These are phyloP conservation scores for Picochlorum costavermella DNA, from an alignment of 139 green algal species.

Conservation along the genomic window DNA sequence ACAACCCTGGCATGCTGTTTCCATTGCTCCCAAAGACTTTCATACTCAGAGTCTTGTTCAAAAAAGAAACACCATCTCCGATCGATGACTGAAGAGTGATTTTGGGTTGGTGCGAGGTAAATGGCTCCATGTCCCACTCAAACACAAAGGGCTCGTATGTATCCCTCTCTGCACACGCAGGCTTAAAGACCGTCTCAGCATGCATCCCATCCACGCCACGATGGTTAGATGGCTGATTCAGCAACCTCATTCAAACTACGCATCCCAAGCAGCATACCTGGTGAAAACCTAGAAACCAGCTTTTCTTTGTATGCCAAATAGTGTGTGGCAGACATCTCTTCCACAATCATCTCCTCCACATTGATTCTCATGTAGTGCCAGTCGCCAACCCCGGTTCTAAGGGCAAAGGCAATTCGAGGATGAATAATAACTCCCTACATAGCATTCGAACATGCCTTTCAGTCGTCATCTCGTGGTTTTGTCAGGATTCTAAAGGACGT, in stretches of 20 bases:
- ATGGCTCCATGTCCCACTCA: constrained; percentile 67
- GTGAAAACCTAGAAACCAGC: constrained; percentile 16
- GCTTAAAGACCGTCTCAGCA: background rate
- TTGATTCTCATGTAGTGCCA: constrained; percentile 46
- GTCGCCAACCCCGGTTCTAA: constrained; percentile 34
- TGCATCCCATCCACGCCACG: background rate
- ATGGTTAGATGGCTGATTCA: background rate
- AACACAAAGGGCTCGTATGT: constrained; percentile 32
- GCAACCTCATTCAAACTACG: no score
- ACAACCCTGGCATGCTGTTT: constrained; percentile 18
- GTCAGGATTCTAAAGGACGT: background rate
- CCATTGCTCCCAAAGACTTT: constrained; percentile 40
- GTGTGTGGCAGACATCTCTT: constrained; percentile 39
- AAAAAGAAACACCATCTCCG: constrained; percentile 67
- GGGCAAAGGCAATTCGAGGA: constrained; percentile 35
- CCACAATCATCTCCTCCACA: constrained; percentile 37
- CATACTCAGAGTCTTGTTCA: constrained; percentile 56
- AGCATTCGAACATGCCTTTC: background rate
- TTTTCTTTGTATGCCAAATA: constrained; percentile 71
- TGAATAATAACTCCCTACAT: constrained; percentile 36
- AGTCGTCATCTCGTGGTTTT: background rate
- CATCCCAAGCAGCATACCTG: background rate
- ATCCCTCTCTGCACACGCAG: constrained; percentile 9
- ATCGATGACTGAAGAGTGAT: constrained; percentile 51
- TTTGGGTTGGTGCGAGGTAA: constrained; percentile 47